phyloP scores from a whole-genome alignment of 2,329 filamentous ascomycete genomes.

The Aspergillus aculeatus region DNA sequence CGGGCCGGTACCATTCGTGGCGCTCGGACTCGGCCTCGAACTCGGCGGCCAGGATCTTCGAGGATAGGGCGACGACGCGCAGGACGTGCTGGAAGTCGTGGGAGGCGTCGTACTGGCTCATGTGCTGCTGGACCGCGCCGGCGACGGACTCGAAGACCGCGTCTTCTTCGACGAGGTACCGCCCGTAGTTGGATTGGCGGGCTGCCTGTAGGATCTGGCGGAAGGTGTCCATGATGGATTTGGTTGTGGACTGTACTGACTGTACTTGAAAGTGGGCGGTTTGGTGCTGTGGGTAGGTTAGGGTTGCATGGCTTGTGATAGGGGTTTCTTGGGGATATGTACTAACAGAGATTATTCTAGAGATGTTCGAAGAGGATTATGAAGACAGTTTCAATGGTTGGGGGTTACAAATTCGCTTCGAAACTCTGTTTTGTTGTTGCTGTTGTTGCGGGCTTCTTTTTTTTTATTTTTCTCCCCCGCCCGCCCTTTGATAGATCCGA shows the following conservation, averaged over 20 bases:
- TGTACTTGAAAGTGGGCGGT: too few relatives aligned
- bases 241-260: too few relatives aligned
- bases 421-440: too few relatives aligned
- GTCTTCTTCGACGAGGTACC: neutral
- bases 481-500: too few relatives aligned
- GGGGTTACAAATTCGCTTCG: too few relatives aligned
- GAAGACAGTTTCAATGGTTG: too few relatives aligned
- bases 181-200: neutral
- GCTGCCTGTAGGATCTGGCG: neutral
- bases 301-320: neutral
- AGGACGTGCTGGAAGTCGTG: slow-evolving; percentile 16
- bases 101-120: slow-evolving; percentile 17
- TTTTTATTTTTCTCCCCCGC: too few relatives aligned
- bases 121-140: slow-evolving; percentile 9
- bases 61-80: slow-evolving; percentile 12
- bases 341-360: too few relatives aligned
- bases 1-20: neutral
- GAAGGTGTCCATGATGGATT: neutral
- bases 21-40: neutral
- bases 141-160: slow-evolving; percentile 3
- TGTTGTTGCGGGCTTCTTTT: too few relatives aligned
- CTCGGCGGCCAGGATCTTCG: slow-evolving; percentile 5
- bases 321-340: too few relatives aligned
- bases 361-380: too few relatives aligned
- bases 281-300: neutral